Percentiles rank a stretch among this genome's conserved stretches.
These are phyloP conservation scores for Mycena galopus DNA, from an alignment of 768 basidiomycete genomes.

Conservation along the genomic window DNA sequence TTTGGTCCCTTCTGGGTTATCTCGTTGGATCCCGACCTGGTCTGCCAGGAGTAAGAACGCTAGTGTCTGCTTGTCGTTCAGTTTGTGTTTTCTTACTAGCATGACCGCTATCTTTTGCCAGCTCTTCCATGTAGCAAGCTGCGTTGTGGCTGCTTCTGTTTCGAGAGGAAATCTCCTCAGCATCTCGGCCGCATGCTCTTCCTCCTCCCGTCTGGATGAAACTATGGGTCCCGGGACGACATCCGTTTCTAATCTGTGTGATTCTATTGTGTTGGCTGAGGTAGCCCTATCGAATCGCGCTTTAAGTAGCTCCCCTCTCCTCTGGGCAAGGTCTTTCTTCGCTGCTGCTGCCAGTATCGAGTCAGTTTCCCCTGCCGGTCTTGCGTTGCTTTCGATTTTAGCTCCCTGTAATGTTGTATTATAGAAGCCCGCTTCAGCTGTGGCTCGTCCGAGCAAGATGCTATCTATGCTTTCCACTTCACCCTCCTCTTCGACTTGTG, in stretches of 20 bases:
- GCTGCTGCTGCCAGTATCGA: too few relatives aligned
- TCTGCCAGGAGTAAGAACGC: too few relatives aligned
- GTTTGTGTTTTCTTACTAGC: neutral
- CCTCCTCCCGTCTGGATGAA: neutral
- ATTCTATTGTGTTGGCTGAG: neutral
- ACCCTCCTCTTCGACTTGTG: neutral
- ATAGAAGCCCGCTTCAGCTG: neutral
- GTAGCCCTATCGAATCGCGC: neutral
- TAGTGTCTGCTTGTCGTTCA: too few relatives aligned
- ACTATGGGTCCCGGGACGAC: neutral
- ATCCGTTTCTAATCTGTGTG: neutral
- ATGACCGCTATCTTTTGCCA: neutral
- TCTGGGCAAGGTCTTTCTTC: neutral
- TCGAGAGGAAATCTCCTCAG: neutral
- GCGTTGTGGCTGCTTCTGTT: neutral
- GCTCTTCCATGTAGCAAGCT: neutral
- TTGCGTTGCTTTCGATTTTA: neutral
- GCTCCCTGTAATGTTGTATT: neutral
- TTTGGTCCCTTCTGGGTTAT: too few relatives aligned
- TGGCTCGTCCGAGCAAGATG: neutral
- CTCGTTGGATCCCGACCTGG: too few relatives aligned
- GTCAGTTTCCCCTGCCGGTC: neutral
- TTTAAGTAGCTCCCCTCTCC: neutral
- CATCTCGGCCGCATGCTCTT: neutral
- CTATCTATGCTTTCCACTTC: neutral